These are phyloP conservation scores for Colletotrichum lupini DNA, from an alignment of 2,329 filamentous ascomycete genomes.

Conservation along the genomic window DNA sequence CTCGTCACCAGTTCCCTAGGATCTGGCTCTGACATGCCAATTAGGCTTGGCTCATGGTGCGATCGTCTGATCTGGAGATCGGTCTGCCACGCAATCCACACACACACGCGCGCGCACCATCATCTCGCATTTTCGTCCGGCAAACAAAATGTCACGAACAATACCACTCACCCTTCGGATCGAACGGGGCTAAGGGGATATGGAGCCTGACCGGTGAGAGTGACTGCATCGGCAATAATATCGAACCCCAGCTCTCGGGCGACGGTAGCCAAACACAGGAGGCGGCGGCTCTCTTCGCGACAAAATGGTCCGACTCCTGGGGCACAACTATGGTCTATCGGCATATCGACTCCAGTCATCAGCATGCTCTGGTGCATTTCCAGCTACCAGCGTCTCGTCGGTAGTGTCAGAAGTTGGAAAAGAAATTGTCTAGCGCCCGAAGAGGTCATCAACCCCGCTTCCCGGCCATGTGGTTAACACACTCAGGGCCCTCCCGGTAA, in stretches of 20 bases:
- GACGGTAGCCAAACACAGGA: conserved; percentile 3
- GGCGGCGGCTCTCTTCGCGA: not conserved
- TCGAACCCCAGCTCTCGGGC: conserved; percentile 1
- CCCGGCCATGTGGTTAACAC: conserved; percentile 24
- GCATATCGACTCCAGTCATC: conserved; percentile 1
- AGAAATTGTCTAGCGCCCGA: conserved; percentile 26
- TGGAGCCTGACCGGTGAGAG: conserved; percentile 20
- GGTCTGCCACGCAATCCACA: conserved; percentile 30
- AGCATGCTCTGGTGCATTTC: conserved; percentile 2
- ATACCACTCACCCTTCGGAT: conserved; percentile 16
- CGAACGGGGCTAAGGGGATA: not conserved
- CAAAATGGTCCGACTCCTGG: not conserved
- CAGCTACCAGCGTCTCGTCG: conserved; percentile 19
- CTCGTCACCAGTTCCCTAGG: conserved; percentile 14
- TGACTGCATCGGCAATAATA: conserved; percentile 21
- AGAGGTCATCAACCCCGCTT: conserved; percentile 28
- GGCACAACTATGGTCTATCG: not conserved
- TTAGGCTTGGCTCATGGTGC: conserved; percentile 29
- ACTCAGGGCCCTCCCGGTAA: conserved; percentile 6
- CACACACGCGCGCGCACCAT: conserved; percentile 4
- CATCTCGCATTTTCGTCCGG: conserved; percentile 25
- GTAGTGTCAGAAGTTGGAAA: conserved; percentile 21
- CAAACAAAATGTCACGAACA: conserved; percentile 12
- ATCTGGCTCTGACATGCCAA: conserved; percentile 30
- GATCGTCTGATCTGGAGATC: conserved; percentile 39